A percentile compares a stretch with the other conserved stretches of the same genome.
phyloP scores from a whole-genome alignment of 2,329 filamentous ascomycete genomes.

The Davidsoniella neocaledoniae region DNA sequence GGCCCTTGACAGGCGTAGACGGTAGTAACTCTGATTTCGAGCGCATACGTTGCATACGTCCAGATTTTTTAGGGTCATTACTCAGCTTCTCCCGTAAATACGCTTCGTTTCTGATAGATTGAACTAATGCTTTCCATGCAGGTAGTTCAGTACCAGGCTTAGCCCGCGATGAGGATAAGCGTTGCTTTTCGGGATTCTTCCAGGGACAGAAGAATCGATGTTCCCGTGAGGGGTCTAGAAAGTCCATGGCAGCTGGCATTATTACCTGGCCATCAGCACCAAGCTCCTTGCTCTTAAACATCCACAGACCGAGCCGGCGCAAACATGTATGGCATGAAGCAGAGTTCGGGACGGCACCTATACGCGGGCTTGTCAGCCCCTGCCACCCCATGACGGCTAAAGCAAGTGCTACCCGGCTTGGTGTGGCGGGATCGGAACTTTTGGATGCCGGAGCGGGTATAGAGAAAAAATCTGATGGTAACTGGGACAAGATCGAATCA shows the following conservation, averaged over 20 bases:
- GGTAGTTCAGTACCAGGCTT: conserved; percentile 24
- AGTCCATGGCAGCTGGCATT: conserved; percentile 44
- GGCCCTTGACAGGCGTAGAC: conserved; percentile 15
- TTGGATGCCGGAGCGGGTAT: conserved; percentile 21
- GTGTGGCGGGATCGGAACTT: conserved; percentile 18
- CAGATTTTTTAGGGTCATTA: neutral
- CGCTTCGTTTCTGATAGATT: conserved; percentile 41
- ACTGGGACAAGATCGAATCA: conserved; percentile 30
- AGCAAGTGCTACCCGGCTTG: conserved; percentile 44
- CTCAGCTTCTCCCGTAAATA: conserved; percentile 25
- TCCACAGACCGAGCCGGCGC: conserved; percentile 78
- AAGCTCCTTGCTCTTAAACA: conserved; percentile 66
- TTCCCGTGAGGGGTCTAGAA: conserved; percentile 52
- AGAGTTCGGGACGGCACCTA: conserved; percentile 50
- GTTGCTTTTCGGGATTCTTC: conserved; percentile 49
- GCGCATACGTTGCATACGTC: conserved; percentile 9
- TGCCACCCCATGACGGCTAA: conserved; percentile 65
- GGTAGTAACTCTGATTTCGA: conserved; percentile 7
- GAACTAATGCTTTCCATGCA: conserved; percentile 38
- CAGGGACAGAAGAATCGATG: conserved; percentile 77
- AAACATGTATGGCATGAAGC: conserved; percentile 75
- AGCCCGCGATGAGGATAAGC: conserved; percentile 20
- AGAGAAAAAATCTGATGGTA: conserved; percentile 39
- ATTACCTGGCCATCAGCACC: conserved; percentile 35
- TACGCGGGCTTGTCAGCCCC: conserved; percentile 36